Conservation (phyloP, 805 yeast species). For the Schizosaccharomyces lindneri region DNA sequence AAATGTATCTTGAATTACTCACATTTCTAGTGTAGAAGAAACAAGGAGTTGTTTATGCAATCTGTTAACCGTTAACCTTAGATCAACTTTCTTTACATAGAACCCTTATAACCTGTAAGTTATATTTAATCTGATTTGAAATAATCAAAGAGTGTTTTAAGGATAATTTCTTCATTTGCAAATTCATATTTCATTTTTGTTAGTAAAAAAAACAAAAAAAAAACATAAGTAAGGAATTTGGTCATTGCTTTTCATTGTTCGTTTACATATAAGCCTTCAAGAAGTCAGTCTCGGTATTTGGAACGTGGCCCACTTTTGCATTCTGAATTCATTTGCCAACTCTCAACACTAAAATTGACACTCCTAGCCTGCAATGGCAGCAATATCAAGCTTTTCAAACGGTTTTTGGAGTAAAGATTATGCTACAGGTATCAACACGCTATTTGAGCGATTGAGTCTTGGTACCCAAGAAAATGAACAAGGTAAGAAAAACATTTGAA, state of each 20-base stretch:
- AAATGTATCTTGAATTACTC: too few species aligned
- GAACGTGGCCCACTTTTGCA: background rate
- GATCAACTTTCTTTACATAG: too few species aligned
- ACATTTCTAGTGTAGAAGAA: too few species aligned
- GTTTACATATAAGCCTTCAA: background rate
- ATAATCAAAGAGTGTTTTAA: too few species aligned
- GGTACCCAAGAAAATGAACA: background rate
- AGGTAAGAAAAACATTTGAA: background rate
- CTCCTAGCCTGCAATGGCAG: background rate
- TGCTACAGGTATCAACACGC: constrained; percentile 19
- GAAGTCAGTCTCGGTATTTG: too few species aligned
- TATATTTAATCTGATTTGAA: too few species aligned
- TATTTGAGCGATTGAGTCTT: constrained; percentile 16
- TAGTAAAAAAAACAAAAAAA: background rate
- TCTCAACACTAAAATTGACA: background rate
- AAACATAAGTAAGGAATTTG: background rate
- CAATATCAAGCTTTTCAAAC: constrained; percentile 25
- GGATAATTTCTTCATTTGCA: too few species aligned
- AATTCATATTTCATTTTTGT: too few species aligned
- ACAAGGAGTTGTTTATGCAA: too few species aligned
- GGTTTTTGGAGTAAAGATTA: constrained; percentile 57
- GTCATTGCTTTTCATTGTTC: background rate
- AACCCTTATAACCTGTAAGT: too few species aligned
- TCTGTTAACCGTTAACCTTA: too few species aligned
- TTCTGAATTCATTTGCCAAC: background rate